Evolutionary conservation across 148 eudicot genomes (phyloP), one percentile per base, ranked within the genome.

Genomic region (Nyssa sinensis): DNA sequence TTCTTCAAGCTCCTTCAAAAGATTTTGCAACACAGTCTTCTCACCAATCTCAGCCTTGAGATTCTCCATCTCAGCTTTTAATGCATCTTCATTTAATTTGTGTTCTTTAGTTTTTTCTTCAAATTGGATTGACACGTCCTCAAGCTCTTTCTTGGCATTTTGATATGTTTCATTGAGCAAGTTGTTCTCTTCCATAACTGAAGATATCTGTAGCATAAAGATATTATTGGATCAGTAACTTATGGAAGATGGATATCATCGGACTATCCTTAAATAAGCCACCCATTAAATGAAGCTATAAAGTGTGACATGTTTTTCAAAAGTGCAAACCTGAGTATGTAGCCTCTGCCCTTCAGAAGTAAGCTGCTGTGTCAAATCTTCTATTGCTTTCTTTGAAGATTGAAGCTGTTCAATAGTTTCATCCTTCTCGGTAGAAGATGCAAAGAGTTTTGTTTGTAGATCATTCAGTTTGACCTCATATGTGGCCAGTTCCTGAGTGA

Each of bases 301-400:
- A n/a, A n/a, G n/a, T n/a, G n/a, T 4, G 44, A 37, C 44, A 12
- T 44, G 16, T 44, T 10, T 44, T 44, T 44, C 51, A 11, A 4
- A 27, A 59, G 28, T 58, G 64, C 81, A 27, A 53, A 92, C 97
- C 94, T 90, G 86, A 41, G 94, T 81, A 73, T 87, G 91, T 53
- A 90, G 86, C 68, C 73, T 85, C 77, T 94, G 81, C 70, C 85
- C 83, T 78, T 87, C 97, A 67, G 91, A 85, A 73, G 81, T 60
- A 63, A 92, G 83, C 80, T 84, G 85, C 33, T 85, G 82, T 61
- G 81, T 85, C 74, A 90, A 82, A 72, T 89, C 94, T 76, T 92
- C 91, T 51, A 85, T 81, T 29, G 67, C 66, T 82, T 88, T 84
- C 68, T 86, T 72, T 53, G 96, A 86, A 57, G 77, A 59, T 25